Evolutionary conservation across 768 basidiomycete species (phyloP), one percentile per base, ranked within the genome.

Genomic region (Lactarius sp.): DNA sequence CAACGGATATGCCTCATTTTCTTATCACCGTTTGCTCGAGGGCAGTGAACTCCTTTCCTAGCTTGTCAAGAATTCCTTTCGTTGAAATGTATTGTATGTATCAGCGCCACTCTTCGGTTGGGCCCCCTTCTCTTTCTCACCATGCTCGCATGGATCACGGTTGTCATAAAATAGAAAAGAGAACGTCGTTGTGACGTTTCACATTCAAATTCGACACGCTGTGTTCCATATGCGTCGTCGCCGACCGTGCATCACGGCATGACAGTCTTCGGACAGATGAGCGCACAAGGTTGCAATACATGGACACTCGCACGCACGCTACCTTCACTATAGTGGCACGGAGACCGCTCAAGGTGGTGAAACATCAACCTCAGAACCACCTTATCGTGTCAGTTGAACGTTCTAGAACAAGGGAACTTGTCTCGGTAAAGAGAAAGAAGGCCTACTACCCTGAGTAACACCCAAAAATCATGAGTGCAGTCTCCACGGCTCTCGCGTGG

Each of bases 81-180:
- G 44, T 59, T 60, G 53, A 42, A 27, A 51, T 52, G 64, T n/a
- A 22, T 52, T 52, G 64, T n/a, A 22, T 52, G 59, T 34, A 50
- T 52, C 59, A 56, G 50, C 64, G 64, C 64, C 64, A 27, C 64
- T 51, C 53, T 52, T 65, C 64, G 59, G 41, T 5, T 22, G 34
- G 20, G 6, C 46, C 37, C 34, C 52, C 62, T 65, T 64, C 62
- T 55, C 54, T 60, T 65, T 62, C 47, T 56, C 64, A 65, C 59
- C 44, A 13, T 60, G 54, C 58, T 50, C 52, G 33, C 62, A 59
- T 55, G 52, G 51, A 36, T 6, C 31, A 64, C 57, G 57, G 53
- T 56, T 60, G 64, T 65, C 64, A 60, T 60, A 33, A 52, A 51
- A n/a, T 22, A 22, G 18, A 64, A 53, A 60, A 55, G 58, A 27